Evolutionary conservation across 306 rosid species (phyloP).

Genomic region (Ochetophila trinervis): DNA sequence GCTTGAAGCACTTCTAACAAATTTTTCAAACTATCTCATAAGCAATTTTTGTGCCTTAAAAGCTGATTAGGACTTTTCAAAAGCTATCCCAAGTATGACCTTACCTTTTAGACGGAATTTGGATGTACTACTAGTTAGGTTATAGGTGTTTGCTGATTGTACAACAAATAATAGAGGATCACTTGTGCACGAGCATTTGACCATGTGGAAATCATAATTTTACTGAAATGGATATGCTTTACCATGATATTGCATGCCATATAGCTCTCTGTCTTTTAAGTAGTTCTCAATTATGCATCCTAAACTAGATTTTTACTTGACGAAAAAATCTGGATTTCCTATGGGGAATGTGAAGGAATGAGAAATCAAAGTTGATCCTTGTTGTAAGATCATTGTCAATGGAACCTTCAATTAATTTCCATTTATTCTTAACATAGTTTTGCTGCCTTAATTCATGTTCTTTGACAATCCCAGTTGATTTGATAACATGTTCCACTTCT

Average conservation of each 20-base stretch:
- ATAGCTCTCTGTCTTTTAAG: slow-evolving; percentile 1
- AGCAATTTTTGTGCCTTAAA: too few relatives aligned
- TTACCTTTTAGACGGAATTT: too few relatives aligned
- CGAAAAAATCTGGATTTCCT: neutral
- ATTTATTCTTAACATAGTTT: neutral
- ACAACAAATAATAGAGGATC: too few relatives aligned
- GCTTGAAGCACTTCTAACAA: too few relatives aligned
- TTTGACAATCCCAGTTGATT: slow-evolving; percentile 6
- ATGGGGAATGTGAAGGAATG: neutral
- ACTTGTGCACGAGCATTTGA: too few relatives aligned
- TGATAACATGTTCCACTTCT: neutral
- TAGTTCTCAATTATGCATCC: neutral
- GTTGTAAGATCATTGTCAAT: neutral
- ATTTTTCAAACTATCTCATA: too few relatives aligned
- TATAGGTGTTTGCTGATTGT: too few relatives aligned
- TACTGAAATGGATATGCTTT: slow-evolving; percentile 6
- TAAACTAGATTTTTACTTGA: neutral
- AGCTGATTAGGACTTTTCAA: too few relatives aligned
- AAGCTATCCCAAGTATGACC: too few relatives aligned
- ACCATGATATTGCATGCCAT: slow-evolving; percentile 1
- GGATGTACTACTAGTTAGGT: too few relatives aligned
- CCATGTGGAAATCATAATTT: neutral
- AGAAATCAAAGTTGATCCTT: neutral
- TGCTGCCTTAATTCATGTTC: neutral
- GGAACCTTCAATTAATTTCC: neutral